phyloP scores from a whole-genome alignment of 768 basidiomycete species.

The Leucocoprinus sp. region DNA sequence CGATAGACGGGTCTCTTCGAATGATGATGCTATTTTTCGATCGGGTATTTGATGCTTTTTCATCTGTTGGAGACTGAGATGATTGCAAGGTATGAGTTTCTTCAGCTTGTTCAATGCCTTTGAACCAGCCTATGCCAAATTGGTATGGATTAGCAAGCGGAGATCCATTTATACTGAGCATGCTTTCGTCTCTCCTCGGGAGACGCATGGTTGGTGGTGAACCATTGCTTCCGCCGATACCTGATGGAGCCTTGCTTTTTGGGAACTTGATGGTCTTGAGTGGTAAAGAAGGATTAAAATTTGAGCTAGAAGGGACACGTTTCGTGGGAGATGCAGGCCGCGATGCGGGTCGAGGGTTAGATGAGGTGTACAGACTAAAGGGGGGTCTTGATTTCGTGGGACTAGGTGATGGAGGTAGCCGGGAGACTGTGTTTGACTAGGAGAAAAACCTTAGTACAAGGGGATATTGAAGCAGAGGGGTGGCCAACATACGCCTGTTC shows the following conservation, averaged over 20 bases:
- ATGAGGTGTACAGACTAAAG: constrained; percentile 27
- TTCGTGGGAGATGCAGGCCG: constrained; percentile 49
- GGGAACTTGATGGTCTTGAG: constrained; percentile 50
- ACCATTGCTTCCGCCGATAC: constrained; percentile 13
- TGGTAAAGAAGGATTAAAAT: constrained; percentile 66
- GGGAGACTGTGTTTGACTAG: constrained; percentile 27
- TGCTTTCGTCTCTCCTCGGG: constrained; percentile 66
- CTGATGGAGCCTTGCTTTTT: constrained; percentile 15
- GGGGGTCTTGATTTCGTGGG: constrained; percentile 40
- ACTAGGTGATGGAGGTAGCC: constrained; percentile 32
- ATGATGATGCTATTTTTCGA: constrained; percentile 55
- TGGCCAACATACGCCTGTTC: constrained; percentile 24
- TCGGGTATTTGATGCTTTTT: constrained; percentile 32
- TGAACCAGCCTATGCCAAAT: constrained; percentile 55
- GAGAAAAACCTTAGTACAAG: neutral
- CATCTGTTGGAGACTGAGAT: constrained; percentile 8
- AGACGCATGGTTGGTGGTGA: constrained; percentile 46
- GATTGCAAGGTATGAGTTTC: constrained; percentile 17
- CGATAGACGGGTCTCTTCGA: constrained; percentile 46
- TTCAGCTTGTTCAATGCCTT: constrained; percentile 29
- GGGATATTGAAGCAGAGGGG: neutral
- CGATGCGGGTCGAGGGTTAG: constrained; percentile 27
- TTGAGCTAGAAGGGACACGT: constrained; percentile 52
- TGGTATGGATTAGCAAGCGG: constrained; percentile 74
- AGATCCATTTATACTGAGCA: constrained; percentile 78